Evolutionary conservation across 306 rosid genomes (phyloP).

Genomic region (Trifolium fragiferum): DNA sequence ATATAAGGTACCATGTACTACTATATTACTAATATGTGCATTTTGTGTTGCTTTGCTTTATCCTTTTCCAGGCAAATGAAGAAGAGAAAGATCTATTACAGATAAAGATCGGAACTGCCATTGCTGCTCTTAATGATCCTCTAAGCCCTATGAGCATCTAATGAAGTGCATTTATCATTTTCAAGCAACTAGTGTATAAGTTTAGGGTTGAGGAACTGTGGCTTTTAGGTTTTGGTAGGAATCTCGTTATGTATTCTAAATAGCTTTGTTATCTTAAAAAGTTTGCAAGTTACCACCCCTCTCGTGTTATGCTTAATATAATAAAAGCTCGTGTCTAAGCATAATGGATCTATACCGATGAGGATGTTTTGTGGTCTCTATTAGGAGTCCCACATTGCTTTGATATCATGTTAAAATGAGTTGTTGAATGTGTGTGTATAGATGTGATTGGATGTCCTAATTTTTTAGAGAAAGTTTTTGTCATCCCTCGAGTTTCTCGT

Average conservation of each 20-base stretch:
- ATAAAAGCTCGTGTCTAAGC: conserved; percentile 22
- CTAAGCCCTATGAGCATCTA: conserved; percentile 83
- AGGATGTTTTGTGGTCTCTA: not conserved
- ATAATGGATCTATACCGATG: not conserved
- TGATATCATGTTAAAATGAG: too few relatives aligned
- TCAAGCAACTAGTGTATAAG: not conserved
- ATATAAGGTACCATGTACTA: not conserved
- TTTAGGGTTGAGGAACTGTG: conserved; percentile 31
- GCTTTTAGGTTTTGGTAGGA: conserved; percentile 13
- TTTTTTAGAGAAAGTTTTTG: too few relatives aligned
- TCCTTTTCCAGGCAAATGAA: conserved; percentile 72
- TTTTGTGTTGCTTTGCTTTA: conserved; percentile 24
- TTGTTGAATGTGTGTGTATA: too few relatives aligned
- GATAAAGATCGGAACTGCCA: conserved; percentile 69
- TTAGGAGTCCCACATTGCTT: too few relatives aligned
- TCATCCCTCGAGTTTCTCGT: too few relatives aligned
- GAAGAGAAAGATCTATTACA: conserved; percentile 77
- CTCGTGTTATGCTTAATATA: not conserved
- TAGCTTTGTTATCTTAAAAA: conserved; percentile 19
- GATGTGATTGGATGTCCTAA: too few relatives aligned
- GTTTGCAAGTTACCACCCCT: conserved; percentile 21
- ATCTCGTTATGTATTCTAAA: not conserved
- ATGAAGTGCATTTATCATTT: conserved; percentile 30
- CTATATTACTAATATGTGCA: not conserved
- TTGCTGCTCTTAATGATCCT: conserved; percentile 78